Percentiles rank a stretch among this genome's conserved stretches.
These are phyloP conservation scores for Inonotus hispidus DNA, from an alignment of 1,284 basidiomycete species.

Conservation along the genomic window DNA sequence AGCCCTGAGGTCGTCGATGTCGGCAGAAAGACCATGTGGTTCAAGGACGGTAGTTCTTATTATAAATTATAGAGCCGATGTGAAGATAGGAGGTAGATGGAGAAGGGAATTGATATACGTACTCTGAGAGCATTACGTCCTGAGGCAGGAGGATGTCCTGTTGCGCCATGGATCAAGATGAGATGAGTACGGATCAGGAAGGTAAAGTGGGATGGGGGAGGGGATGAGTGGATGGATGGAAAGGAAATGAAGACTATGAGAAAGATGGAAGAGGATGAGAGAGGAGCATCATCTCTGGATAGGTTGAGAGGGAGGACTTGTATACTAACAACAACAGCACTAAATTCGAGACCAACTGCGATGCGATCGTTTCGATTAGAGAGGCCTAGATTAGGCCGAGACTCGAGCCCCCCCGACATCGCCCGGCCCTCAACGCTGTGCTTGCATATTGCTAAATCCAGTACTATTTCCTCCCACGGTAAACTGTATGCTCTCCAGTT, in stretches of 20 bases:
- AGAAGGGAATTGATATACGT: background rate
- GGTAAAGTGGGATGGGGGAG: no score
- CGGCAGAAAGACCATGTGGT: background rate
- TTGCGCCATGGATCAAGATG: background rate
- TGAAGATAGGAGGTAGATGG: background rate
- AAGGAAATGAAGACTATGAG: background rate
- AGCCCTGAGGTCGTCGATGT: constrained; percentile 9
- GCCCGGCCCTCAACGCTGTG: background rate
- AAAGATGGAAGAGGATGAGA: background rate
- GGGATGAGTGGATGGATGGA: no score
- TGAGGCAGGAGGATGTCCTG: background rate
- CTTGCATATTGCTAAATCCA: background rate
- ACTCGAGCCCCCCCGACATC: background rate
- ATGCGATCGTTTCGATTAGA: background rate
- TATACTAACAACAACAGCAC: background rate
- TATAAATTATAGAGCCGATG: background rate
- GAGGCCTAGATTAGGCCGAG: background rate
- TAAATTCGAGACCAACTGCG: background rate
- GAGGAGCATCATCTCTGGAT: no score
- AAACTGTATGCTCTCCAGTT: no score
- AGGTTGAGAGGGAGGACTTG: no score
- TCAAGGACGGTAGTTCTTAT: background rate
- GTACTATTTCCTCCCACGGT: background rate
- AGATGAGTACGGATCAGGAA: background rate
- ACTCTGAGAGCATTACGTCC: constrained; percentile 1